Percentiles rank a stretch among this genome's conserved stretches.
Conservation (phyloP, 768 basidiomycete species). For the Boletus edulis region DNA sequence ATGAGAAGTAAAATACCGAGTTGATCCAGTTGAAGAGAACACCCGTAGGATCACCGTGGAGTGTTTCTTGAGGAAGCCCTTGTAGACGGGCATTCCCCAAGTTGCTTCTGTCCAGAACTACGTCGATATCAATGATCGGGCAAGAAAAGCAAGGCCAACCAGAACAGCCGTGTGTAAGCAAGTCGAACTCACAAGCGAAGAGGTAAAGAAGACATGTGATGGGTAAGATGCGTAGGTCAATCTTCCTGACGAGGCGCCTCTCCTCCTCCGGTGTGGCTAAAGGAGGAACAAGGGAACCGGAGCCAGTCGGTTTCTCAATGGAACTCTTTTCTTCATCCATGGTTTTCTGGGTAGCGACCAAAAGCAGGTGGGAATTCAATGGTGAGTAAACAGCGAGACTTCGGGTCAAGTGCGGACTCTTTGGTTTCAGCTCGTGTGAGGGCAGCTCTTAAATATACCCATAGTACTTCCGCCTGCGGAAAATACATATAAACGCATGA, state of each 20-base stretch:
- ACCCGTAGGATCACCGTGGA: conserved; percentile 67
- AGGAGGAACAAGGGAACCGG: background rate
- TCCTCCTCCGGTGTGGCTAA: conserved; percentile 34
- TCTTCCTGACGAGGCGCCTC: conserved; percentile 34
- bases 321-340: conserved; percentile 24
- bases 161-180: background rate
- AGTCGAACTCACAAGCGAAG: conserved; percentile 56
- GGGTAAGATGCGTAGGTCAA: conserved; percentile 37
- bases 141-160: background rate
- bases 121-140: background rate
- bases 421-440: background rate
- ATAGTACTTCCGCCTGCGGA: background rate
- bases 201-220: conserved; percentile 73
- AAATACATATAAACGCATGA: background rate
- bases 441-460: background rate
- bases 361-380: background rate
- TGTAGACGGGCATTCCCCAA: conserved; percentile 78
- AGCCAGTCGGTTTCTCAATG: background rate
- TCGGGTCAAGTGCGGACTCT: background rate
- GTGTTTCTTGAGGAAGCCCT: conserved; percentile 63
- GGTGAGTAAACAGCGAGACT: background rate
- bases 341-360: background rate
- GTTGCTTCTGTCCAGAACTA: conserved; percentile 69
- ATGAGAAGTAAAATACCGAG: conserved; percentile 77
- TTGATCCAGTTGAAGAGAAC: conserved; percentile 70